These are phyloP conservation scores for Lactarius indigo DNA, from an alignment of 768 basidiomycete genomes.

Conservation along the genomic window DNA sequence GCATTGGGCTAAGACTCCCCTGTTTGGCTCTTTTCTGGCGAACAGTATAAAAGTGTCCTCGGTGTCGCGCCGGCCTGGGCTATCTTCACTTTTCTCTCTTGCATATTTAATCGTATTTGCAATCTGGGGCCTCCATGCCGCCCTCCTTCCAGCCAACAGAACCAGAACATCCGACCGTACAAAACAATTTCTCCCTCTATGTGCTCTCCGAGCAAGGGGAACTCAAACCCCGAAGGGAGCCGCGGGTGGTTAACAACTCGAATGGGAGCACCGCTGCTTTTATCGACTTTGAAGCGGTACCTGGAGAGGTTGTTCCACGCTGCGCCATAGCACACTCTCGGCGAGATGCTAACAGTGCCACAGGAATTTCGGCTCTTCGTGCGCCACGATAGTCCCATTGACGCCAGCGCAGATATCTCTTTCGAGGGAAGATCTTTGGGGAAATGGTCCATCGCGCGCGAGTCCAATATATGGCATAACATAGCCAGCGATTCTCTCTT, in stretches of 20 bases:
- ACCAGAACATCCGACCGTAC: conserved; percentile 7
- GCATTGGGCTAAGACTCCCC: not conserved
- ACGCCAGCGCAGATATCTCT: conserved; percentile 9
- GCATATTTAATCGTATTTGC: not conserved
- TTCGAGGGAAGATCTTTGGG: conserved; percentile 1
- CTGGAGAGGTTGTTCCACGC: conserved; percentile 1
- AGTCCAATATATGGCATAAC: conserved; percentile 8
- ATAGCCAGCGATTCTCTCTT: conserved; percentile 8
- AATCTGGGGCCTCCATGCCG: not conserved
- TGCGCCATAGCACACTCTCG: not conserved
- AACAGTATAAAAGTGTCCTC: conserved; percentile 1
- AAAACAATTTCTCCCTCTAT: conserved; percentile 3
- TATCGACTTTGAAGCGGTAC: conserved; percentile 1
- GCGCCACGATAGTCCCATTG: not conserved
- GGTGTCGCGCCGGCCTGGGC: not conserved
- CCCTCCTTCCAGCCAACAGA: not conserved
- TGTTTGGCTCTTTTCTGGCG: conserved; percentile 5
- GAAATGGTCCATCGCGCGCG: conserved; percentile 11
- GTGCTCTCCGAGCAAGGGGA: conserved; percentile 6
- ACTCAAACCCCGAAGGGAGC: conserved; percentile 5
- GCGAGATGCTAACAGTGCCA: not conserved
- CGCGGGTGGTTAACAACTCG: not conserved
- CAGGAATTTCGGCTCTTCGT: conserved; percentile 12
- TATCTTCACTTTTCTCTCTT: not conserved
- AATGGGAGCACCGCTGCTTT: not conserved